Base-by-base conservation (phyloP, 164 flowering plant species). In the Kalanchoe fedtschenkoi region DNA sequence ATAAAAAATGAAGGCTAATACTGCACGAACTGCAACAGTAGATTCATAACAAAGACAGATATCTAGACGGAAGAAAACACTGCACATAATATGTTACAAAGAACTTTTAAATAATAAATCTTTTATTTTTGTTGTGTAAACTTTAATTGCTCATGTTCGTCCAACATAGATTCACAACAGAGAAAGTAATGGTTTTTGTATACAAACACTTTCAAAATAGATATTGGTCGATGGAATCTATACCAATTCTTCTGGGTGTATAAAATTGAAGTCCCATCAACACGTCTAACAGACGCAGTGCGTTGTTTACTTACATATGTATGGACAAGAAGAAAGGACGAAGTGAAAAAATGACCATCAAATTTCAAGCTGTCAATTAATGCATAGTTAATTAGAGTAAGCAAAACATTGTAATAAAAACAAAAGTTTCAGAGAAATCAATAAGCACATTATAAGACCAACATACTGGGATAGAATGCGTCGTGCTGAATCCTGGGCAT, bases 401-500 rank as follows among this genome's bases (percentile, higher is more conserved):
- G 30, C 55, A 47, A 17, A 47, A 46, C 53, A 4, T 47, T 8
- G 2, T 5, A 24, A 16, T 22, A 24, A 14, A 22, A 47, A 11
- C 53, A 47, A 24, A 11, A 3, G 56, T 11, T 8, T 47, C 55
- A 24, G 2, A 47, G 0, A 22, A 8, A 47, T 22, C 29, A 0
- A 64, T 39, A 19, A 61, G 22, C 46, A 66, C 17, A 65, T 7
- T 42, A 47, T 53, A 22, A 37, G 29, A 38, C 39, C 33, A 66
- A 51, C 87, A 61, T 78, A 87, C 93, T 19, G 99, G 97, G 66
- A 93, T 85, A 34, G 74, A 92, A 77, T 90, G 95, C 57, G 87
- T 88, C 24, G 97, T 81, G 34, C 70, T 77, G 60, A 90, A 87
- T 71, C 99, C 99, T 9, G 91, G 81, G 62, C 80, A 79, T 65